phyloP scores from a whole-genome alignment of 805 yeast genomes.

The Yarrowia sp. region DNA sequence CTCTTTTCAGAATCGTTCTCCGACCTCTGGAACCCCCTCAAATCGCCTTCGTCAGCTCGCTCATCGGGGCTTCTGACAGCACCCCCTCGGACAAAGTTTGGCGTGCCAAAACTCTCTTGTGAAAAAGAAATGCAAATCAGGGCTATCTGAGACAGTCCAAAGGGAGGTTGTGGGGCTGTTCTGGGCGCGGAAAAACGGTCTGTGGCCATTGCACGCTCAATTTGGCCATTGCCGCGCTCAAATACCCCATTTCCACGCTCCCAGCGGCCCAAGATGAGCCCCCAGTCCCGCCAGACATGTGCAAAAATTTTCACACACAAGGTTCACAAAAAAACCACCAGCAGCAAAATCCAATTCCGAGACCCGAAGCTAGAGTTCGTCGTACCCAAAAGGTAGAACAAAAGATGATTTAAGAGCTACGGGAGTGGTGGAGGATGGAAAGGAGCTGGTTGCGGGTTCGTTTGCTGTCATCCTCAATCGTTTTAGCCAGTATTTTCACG shows the following conservation, averaged over 20 bases:
- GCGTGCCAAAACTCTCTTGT: slow-evolving; percentile 7
- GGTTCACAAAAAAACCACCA: slow-evolving; percentile 1
- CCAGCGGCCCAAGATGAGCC: background rate
- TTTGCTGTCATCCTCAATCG: no score
- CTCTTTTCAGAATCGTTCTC: no score
- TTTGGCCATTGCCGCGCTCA: background rate
- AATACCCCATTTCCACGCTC: background rate
- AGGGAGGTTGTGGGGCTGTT: background rate
- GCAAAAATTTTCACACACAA: slow-evolving; percentile 29
- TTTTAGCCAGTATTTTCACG: no score
- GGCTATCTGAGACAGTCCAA: slow-evolving; percentile 25
- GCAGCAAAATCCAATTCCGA: slow-evolving; percentile 23
- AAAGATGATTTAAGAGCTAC: background rate
- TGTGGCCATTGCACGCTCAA: background rate
- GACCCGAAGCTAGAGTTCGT: slow-evolving; percentile 30
- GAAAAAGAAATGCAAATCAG: slow-evolving; percentile 34
- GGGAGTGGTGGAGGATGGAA: no score
- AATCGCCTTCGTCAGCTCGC: no score
- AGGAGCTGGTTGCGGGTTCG: no score
- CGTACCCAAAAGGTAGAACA: slow-evolving; percentile 31
- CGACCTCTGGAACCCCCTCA: no score
- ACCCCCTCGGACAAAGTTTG: no score
- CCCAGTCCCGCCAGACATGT: slow-evolving; percentile 8
- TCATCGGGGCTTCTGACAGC: no score
- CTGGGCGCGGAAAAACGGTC: background rate